These are phyloP conservation scores for Cercospora citrullina DNA, from an alignment of 2,329 filamentous ascomycete species.

Conservation along the genomic window DNA sequence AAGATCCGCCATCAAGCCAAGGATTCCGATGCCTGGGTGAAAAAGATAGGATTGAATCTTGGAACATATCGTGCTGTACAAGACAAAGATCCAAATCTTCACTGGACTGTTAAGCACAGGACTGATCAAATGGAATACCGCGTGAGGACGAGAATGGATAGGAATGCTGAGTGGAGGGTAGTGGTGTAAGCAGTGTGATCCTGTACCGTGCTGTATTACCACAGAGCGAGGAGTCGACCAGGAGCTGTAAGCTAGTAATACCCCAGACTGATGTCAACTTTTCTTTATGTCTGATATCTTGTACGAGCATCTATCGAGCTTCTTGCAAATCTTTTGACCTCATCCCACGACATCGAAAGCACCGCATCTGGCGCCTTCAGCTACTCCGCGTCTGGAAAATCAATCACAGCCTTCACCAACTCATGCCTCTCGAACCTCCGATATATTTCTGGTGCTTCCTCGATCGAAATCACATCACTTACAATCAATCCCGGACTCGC, in stretches of 20 bases:
- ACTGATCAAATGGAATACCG: constrained; percentile 42
- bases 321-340: no score
- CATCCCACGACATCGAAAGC: no score
- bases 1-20: constrained; percentile 42
- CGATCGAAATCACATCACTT: constrained; percentile 15
- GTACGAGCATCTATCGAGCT: background rate
- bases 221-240: no score
- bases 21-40: constrained; percentile 41
- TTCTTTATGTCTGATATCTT: background rate
- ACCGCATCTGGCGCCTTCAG: no score
- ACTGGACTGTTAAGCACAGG: constrained; percentile 47
- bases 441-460: constrained; percentile 19
- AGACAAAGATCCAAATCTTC: constrained; percentile 44
- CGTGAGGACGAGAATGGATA: constrained; percentile 36
- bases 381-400: background rate
- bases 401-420: background rate
- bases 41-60: constrained; percentile 42
- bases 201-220: no score
- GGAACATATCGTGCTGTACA: constrained; percentile 42
- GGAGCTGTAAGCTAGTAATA: background rate
- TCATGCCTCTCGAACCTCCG: background rate
- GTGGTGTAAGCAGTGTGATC: no score
- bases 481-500: constrained; percentile 16
- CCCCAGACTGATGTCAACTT: background rate
- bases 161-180: constrained; percentile 37